Evolutionary conservation across 2,329 filamentous ascomycete species (phyloP).

Genomic region (Ceratocystis lukuohia): DNA sequence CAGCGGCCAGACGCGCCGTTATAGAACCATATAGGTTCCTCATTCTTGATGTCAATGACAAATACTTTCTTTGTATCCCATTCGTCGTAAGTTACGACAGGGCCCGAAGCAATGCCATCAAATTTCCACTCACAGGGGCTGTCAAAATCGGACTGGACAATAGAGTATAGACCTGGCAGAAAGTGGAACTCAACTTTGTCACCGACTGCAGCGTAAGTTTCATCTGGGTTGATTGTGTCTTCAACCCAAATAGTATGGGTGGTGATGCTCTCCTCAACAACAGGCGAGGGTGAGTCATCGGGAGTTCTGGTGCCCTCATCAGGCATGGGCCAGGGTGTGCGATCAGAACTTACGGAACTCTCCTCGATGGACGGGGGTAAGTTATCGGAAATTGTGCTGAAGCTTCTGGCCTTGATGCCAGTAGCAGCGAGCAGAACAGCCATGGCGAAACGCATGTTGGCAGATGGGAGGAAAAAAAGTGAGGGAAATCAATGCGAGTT

Average conservation of each 20-base stretch:
- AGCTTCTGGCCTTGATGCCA: background rate
- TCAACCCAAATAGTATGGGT: background rate
- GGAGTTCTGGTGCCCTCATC: background rate
- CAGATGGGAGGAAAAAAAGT: no score
- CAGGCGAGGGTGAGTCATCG: background rate
- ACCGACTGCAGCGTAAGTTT: background rate
- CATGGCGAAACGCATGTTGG: background rate
- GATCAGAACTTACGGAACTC: background rate
- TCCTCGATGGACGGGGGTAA: background rate
- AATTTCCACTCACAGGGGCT: constrained; percentile 30
- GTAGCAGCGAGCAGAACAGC: background rate
- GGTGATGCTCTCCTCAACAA: no score
- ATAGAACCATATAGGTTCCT: no score
- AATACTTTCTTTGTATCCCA: no score
- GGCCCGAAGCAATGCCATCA: background rate
- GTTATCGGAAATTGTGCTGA: background rate
- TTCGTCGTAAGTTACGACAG: no score
- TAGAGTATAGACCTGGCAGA: background rate
- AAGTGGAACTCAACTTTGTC: background rate
- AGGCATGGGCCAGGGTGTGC: no score
- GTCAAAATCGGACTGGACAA: constrained; percentile 25
- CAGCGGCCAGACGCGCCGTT: no score
- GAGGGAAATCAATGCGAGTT: no score
- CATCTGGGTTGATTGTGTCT: background rate
- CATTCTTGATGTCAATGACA: no score